phyloP scores from a whole-genome alignment of 1,139 yeast species.

The Yamadazyma atmosphaerica region DNA sequence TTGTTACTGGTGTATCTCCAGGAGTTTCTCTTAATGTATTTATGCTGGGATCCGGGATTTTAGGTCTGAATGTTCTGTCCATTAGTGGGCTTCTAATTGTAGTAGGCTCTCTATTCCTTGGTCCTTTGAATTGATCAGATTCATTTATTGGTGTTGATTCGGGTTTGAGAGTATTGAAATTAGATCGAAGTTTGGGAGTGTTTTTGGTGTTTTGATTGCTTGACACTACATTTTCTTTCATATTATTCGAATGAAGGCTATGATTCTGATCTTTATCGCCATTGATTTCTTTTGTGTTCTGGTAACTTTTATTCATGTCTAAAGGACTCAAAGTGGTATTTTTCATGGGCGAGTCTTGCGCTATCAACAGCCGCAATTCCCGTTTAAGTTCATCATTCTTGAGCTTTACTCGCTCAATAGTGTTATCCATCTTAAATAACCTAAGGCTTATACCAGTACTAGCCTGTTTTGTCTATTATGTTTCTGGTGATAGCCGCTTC shows the following conservation, averaged over 20 bases:
- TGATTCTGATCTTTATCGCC: not conserved
- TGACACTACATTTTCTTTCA: too few relatives aligned
- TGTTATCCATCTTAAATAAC: slow-evolving; percentile 4
- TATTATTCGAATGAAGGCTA: too few relatives aligned
- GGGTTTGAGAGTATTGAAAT: not conserved
- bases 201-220: not conserved
- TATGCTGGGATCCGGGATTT: too few relatives aligned
- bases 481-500: too few relatives aligned
- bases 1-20: not conserved
- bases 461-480: too few relatives aligned
- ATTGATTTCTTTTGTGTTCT: not conserved
- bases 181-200: not conserved
- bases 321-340: not conserved
- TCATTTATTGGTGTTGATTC: too few relatives aligned
- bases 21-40: slow-evolving; percentile 2
- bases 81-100: too few relatives aligned
- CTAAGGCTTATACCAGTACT: not conserved
- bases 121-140: too few relatives aligned
- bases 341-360: slow-evolving; percentile 10
- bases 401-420: slow-evolving; percentile 9
- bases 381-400: slow-evolving; percentile 11
- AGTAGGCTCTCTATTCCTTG: too few relatives aligned
- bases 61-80: too few relatives aligned
- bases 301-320: not conserved
- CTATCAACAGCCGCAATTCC: slow-evolving; percentile 8